Conservation (phyloP, 177 flowering plant species). For the Vitis hybrid region DNA sequence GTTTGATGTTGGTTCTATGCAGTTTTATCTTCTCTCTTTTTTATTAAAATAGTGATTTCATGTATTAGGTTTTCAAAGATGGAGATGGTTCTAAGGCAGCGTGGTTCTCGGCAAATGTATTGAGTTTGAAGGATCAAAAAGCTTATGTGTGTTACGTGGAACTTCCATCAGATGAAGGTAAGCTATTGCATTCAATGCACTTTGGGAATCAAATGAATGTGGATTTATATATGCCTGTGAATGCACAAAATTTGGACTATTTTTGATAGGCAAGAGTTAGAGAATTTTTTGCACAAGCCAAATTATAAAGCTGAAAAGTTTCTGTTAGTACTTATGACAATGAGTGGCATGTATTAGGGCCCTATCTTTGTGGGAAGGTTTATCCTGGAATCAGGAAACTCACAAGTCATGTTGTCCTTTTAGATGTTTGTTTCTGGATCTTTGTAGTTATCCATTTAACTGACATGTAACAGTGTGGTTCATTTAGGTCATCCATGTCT, state of each 20-base stretch:
- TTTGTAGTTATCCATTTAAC: too few relatives aligned
- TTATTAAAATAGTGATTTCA: not conserved
- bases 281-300: too few relatives aligned
- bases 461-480: too few relatives aligned
- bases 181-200: not conserved
- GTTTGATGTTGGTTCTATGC: not conserved
- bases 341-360: too few relatives aligned
- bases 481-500: too few relatives aligned
- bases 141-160: slow-evolving; percentile 64
- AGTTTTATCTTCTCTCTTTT: not conserved
- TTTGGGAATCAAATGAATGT: not conserved
- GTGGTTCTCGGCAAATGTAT: slow-evolving; percentile 74
- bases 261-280: not conserved
- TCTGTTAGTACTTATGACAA: too few relatives aligned
- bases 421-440: too few relatives aligned
- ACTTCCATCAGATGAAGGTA: slow-evolving; percentile 56
- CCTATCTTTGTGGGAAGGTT: too few relatives aligned
- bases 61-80: slow-evolving; percentile 61
- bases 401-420: too few relatives aligned
- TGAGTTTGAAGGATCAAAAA: slow-evolving; percentile 66
- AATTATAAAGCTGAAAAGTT: too few relatives aligned
- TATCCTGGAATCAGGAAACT: too few relatives aligned
- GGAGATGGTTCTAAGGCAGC: slow-evolving; percentile 48
- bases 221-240: not conserved
- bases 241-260: not conserved